A percentile compares a stretch with the other conserved stretches of the same genome.
Conservation (phyloP, 169 alveolate genomes). For the Cryptosporidium bovis region DNA sequence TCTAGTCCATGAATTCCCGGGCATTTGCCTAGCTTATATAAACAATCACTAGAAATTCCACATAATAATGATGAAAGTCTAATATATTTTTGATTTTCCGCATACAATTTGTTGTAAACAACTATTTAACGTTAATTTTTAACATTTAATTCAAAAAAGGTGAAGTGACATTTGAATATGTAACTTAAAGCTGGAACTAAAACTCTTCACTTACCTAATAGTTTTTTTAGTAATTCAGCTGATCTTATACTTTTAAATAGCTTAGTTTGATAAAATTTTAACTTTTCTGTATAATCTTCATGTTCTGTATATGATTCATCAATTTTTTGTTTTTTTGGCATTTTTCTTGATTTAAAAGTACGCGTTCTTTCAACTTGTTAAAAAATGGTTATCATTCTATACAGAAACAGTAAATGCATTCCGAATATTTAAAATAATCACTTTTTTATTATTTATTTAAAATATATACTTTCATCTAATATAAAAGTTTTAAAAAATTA, state of each 20-base stretch:
- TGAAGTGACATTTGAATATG: background rate
- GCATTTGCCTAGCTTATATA: conserved; percentile 42
- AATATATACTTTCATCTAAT: no score
- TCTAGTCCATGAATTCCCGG: conserved; percentile 42
- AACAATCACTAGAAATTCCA: conserved; percentile 60
- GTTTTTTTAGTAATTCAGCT: conserved; percentile 27
- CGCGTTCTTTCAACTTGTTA: background rate
- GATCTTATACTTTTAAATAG: conserved; percentile 10
- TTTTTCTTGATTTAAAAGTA: background rate
- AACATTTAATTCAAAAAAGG: background rate
- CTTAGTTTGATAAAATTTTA: conserved; percentile 23
- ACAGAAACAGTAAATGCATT: background rate
- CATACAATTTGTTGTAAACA: conserved; percentile 32
- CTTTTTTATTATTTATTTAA: no score
- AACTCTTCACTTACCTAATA: conserved; percentile 48
- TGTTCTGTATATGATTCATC: background rate
- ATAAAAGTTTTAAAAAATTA: background rate
- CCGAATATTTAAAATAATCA: background rate
- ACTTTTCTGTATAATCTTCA: background rate
- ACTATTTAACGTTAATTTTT: background rate
- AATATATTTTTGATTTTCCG: background rate
- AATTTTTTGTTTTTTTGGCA: conserved; percentile 38
- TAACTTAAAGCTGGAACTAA: background rate
- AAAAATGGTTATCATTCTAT: background rate
- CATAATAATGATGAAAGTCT: conserved; percentile 56